Evolutionary conservation across 176 grass and related monocot species (phyloP), one percentile per base, ranked within the genome.

Genomic region (Hordeum marinum): DNA sequence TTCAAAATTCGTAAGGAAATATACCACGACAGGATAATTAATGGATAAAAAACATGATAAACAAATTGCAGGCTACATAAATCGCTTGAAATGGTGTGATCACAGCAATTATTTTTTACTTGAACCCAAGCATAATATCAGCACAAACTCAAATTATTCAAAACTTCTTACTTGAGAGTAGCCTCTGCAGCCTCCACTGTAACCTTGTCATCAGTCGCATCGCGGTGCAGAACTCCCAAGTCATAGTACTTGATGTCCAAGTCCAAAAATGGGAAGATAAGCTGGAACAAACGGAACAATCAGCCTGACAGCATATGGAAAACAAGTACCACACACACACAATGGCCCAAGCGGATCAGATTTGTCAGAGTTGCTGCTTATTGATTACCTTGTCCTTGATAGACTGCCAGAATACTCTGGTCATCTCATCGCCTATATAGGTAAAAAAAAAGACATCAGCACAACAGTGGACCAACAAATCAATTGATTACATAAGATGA

Each of bases 191-290:
- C 94, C 81, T 98, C 96, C 35, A 98, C 81, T 0, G 96, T 98
- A 62, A 98, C 91, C 87, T 95, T 95, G 90, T 98, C 96, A 85
- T 95, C 96, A 25, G 96, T 95, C 50, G 91, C 96, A 23, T 98
- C 96, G 42, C 96, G 96, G 72, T 95, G 72, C n/a, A 41, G 74
- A 75, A 98, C 32, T 31, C 96, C 96, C 83, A 98, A 90, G 80
- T 98, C 96, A 23, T 88, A 98, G 86, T 98, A 98, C 73, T 98
- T 95, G 60, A 98, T 95, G 82, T 98, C 96, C 85, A 98, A 89
- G 62, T 95, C 96, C 80, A 98, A 32, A 68, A 93, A 98, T 63
- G 96, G 96, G 57, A 94, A 93, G 62, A 98, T 98, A 75, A 98
- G 93, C 96, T 98, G 87, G 67, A 89, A 82, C 8, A 83, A 80